Evolutionary conservation across 1,284 basidiomycete genomes (phyloP), one percentile per base, ranked within the genome.

Genomic region (Wolfiporia cocos): DNA sequence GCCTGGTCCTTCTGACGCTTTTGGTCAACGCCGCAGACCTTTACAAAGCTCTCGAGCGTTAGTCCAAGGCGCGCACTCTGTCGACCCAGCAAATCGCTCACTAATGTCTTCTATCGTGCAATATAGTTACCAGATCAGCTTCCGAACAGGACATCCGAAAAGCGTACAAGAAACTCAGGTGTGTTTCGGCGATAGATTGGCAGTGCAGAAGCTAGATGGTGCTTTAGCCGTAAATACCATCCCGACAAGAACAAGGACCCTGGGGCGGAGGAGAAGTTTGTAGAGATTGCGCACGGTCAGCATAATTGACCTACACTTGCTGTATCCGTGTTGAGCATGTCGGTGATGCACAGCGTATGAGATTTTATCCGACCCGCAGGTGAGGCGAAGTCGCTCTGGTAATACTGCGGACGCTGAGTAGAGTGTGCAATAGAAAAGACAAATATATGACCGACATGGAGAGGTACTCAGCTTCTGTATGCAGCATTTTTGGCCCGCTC

Each of bases 171-270:
- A 84, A 81, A 59, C 70, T 95, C 36, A 93, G 90, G 64, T 86
- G 83, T 21, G 19, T 40, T 3, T 5, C 29, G 9, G 9, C 30
- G 20, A 14, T 4, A n/a, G 3, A 10, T 9, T 11, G 10, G 3
- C 23, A 12, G 24, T 39, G 23, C 23, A 3, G 23, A 9, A 28
- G 9, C 10, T 19, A 26, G 19, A 47, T 18, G 15, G 20, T 17
- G 10, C 7, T 15, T 3, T 37, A 52, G 50, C 38, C 49, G 47
- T 7, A 62, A 59, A 41, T 62, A 79, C 50, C 93, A 96, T 59
- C 93, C 93, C 1, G 93, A 97, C 69, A 94, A 94, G 70, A 96
- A 94, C 65, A 86, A 85, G 52, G 87, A 89, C 11, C 74, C 81
- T 46, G 81, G 71, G 11, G 86, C 92, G 18, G 86, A 92, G 59